These are phyloP conservation scores for Vicia villosa DNA, from an alignment of 306 rosid species.

Conservation along the genomic window DNA sequence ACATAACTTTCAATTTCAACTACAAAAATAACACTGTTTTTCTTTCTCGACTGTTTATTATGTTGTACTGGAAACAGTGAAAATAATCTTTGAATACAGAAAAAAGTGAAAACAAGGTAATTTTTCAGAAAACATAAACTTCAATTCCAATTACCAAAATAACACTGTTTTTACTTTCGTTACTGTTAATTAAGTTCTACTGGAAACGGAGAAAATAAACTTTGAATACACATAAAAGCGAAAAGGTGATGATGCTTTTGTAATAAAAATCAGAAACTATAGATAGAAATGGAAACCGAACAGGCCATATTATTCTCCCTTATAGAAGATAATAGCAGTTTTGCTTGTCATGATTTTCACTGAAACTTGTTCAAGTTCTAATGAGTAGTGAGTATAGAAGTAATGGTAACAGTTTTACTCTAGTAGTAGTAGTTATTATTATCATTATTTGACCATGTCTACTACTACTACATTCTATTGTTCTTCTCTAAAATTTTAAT, in stretches of 20 bases:
- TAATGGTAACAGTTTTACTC: neutral
- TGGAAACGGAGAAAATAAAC: neutral
- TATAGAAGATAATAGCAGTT: neutral
- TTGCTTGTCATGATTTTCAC: neutral
- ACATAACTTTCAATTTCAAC: neutral
- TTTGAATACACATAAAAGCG: neutral
- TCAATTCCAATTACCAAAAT: neutral
- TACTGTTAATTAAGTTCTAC: neutral
- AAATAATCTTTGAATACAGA: neutral
- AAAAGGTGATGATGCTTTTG: neutral
- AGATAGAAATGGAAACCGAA: neutral
- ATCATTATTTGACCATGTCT: neutral
- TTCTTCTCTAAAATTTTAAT: conserved; percentile 17
- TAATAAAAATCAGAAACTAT: neutral
- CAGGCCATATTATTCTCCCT: neutral
- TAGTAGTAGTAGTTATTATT: neutral
- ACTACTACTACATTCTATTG: conserved; percentile 8
- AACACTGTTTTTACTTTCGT: neutral
- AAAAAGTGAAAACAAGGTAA: neutral
- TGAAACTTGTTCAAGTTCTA: neutral
- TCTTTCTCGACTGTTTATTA: neutral
- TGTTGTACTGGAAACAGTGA: neutral
- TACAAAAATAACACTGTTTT: neutral
- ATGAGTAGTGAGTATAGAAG: neutral
- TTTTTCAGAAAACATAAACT: neutral